A percentile compares a stretch with the other conserved stretches of the same genome.
phyloP scores from a whole-genome alignment of 768 basidiomycete genomes.

The Boletus tomentosulus region DNA sequence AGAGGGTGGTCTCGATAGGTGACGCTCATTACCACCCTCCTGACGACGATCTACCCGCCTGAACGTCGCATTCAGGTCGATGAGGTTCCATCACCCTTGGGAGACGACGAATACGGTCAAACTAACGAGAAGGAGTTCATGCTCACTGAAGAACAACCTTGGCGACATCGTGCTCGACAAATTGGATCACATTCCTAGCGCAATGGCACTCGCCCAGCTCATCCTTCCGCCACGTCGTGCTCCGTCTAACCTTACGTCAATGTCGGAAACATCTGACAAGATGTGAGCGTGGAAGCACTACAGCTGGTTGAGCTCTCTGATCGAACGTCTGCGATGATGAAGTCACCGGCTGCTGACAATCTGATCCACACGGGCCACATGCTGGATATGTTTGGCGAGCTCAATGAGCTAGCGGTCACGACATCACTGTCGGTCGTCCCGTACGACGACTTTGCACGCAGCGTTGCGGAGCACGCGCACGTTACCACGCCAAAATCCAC shows the following conservation, averaged over 20 bases:
- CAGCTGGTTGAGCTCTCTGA: conserved; percentile 81
- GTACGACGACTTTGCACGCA: conserved; percentile 65
- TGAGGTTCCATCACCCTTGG: conserved; percentile 12
- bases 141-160: conserved; percentile 16
- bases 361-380: conserved; percentile 69
- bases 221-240: conserved; percentile 42
- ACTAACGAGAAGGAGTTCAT: conserved; percentile 4
- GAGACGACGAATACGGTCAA: conserved; percentile 27
- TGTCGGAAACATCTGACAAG: neutral
- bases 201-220: conserved; percentile 88
- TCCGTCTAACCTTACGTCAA: neutral
- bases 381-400: conserved; percentile 64
- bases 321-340: conserved; percentile 61
- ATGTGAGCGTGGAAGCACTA: conserved; percentile 65
- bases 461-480: conserved; percentile 53
- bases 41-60: conserved; percentile 64
- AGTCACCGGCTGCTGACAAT: conserved; percentile 58
- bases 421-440: conserved; percentile 71
- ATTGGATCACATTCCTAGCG: conserved; percentile 80
- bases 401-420: conserved; percentile 62
- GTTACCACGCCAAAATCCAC: conserved; percentile 7
- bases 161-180: conserved; percentile 76
- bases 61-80: conserved; percentile 50
- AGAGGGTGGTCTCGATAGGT: conserved; percentile 80
- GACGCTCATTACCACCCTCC: conserved; percentile 82